phyloP scores from a whole-genome alignment of 2,329 filamentous ascomycete genomes.

The Cladosporium phlei region DNA sequence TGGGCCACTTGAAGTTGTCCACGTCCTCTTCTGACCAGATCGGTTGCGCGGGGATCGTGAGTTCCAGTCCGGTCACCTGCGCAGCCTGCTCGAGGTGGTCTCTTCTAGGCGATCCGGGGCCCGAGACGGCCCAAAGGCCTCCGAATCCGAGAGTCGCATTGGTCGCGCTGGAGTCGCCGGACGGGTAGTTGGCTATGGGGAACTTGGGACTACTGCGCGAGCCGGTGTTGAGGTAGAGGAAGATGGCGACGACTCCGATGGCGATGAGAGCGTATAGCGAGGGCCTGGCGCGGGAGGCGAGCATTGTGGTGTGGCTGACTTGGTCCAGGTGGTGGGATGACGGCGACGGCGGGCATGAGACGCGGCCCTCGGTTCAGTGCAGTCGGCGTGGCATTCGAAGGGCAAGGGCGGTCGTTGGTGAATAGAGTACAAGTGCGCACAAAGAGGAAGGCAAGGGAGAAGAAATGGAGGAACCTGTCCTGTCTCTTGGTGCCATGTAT shows the following conservation, averaged over 20 bases:
- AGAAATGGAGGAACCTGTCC: no score
- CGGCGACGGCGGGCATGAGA: not conserved
- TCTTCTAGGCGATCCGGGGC: conserved; percentile 29
- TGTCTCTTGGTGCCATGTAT: no score
- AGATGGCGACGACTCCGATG: conserved; percentile 3
- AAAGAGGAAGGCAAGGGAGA: not conserved
- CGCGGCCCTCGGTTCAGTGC: conserved; percentile 1
- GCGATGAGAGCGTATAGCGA: conserved; percentile 7
- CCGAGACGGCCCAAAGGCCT: conserved; percentile 36
- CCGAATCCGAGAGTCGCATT: conserved; percentile 32
- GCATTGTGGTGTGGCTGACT: conserved; percentile 7
- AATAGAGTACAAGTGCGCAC: not conserved
- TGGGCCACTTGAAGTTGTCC: conserved; percentile 19
- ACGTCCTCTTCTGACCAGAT: conserved; percentile 34
- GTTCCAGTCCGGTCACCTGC: conserved; percentile 34
- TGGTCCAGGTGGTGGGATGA: not conserved
- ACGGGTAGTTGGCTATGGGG: conserved; percentile 5
- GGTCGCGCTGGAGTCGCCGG: conserved; percentile 9
- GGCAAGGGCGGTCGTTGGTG: not conserved
- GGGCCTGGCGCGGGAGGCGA: conserved; percentile 9
- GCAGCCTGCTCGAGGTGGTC: conserved; percentile 34
- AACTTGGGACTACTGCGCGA: not conserved
- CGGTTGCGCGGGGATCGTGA: conserved; percentile 34
- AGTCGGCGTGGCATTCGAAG: not conserved
- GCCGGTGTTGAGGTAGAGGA: conserved; percentile 4